Percentiles rank a stretch among this genome's conserved stretches.
phyloP scores from a whole-genome alignment of 1,139 yeast species.

The Blastobotrys aristatus region DNA sequence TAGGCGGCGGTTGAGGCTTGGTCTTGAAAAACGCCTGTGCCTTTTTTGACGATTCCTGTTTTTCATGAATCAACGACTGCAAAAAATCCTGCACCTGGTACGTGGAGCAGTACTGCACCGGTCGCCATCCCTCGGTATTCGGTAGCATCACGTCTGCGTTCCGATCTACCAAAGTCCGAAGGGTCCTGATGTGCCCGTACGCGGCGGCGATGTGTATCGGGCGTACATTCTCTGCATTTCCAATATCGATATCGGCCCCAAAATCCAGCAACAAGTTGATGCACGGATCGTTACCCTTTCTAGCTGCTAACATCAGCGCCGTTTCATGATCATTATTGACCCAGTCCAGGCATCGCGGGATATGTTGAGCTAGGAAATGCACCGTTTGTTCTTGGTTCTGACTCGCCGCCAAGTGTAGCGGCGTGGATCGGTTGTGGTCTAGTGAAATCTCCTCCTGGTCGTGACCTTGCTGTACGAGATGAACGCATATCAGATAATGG shows the following conservation, averaged over 20 bases:
- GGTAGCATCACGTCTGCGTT: constrained; percentile 45
- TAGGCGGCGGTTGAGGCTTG: neutral
- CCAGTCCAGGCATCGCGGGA: constrained; percentile 61
- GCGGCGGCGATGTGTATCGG: constrained; percentile 79
- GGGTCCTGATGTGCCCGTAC: constrained; percentile 62
- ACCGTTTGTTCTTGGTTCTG: constrained; percentile 75
- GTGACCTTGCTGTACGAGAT: constrained; percentile 46
- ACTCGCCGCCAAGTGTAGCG: constrained; percentile 68
- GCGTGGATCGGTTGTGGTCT: constrained; percentile 65
- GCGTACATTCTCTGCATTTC: constrained; percentile 55
- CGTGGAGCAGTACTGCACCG: constrained; percentile 42
- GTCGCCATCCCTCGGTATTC: constrained; percentile 66
- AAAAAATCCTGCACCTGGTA: constrained; percentile 36
- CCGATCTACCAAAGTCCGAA: constrained; percentile 52
- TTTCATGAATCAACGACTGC: constrained; percentile 31
- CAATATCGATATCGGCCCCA: constrained; percentile 66
- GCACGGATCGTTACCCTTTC: constrained; percentile 64
- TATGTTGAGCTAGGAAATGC: constrained; percentile 75
- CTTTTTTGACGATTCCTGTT: constrained; percentile 14
- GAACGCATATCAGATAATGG: constrained; percentile 68
- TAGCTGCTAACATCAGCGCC: constrained; percentile 63
- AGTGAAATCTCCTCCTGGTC: constrained; percentile 45
- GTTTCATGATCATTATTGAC: constrained; percentile 54
- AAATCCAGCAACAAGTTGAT: constrained; percentile 65
- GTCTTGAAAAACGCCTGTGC: constrained; percentile 19